These are phyloP conservation scores for Tremellales sp. DNA, from an alignment of 1,284 basidiomycete genomes.

Conservation along the genomic window DNA sequence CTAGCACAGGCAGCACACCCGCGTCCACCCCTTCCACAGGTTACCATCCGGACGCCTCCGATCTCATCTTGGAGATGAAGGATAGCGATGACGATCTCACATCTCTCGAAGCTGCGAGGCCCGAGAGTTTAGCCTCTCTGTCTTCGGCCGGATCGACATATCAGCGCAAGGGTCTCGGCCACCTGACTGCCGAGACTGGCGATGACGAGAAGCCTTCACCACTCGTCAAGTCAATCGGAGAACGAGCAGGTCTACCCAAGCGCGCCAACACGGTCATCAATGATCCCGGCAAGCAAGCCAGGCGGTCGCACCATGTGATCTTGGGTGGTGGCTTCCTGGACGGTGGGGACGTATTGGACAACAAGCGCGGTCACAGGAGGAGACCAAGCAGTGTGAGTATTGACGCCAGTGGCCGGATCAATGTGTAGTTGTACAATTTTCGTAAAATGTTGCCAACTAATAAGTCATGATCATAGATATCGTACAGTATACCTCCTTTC, in stretches of 20 bases:
- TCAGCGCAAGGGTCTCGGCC: too few relatives aligned
- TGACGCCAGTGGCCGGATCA: neutral
- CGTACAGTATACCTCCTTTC: neutral
- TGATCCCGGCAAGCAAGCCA: too few relatives aligned
- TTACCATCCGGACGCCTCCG: neutral
- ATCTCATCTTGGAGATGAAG: neutral
- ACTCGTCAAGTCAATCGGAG: too few relatives aligned
- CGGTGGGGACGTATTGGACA: neutral
- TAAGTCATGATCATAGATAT: neutral
- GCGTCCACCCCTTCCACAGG: neutral
- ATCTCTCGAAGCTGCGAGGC: neutral
- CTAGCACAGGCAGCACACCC: neutral
- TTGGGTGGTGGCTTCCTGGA: neutral
- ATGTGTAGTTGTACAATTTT: neutral
- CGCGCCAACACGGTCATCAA: neutral
- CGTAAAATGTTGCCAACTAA: too few relatives aligned
- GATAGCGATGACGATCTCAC: neutral
- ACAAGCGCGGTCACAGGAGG: neutral
- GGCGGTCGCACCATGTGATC: too few relatives aligned
- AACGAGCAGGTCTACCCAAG: neutral
- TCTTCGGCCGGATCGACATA: neutral
- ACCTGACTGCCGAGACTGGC: neutral
- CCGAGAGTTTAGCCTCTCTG: constrained; percentile 6
- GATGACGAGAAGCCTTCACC: too few relatives aligned
- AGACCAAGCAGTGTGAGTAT: neutral